Conservation (phyloP, 805 yeast species). For the Wickerhamia fluorescens region DNA sequence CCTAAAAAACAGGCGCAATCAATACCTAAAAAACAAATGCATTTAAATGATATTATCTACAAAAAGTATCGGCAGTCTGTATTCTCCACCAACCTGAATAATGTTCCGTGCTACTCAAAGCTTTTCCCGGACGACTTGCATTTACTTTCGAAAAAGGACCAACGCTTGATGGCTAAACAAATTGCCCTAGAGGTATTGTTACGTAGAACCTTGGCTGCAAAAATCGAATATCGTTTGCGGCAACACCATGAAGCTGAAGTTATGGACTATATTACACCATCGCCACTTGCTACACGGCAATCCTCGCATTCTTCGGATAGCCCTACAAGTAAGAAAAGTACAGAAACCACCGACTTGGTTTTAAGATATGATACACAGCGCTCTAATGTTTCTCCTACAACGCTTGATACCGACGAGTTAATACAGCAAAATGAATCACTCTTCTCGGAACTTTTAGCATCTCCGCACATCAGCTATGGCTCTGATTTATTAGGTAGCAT, state of each 20-base stretch:
- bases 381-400: too few species aligned
- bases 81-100: slow-evolving; percentile 11
- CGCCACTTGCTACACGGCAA: too few species aligned
- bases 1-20: too few species aligned
- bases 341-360: too few species aligned
- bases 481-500: slow-evolving; percentile 22
- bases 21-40: too few species aligned
- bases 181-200: slow-evolving; percentile 30
- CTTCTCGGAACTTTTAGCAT: slow-evolving; percentile 28
- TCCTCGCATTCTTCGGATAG: too few species aligned
- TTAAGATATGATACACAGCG: too few species aligned
- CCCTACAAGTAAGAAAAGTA: too few species aligned
- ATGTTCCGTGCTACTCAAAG: slow-evolving; percentile 22
- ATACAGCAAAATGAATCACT: slow-evolving; percentile 25
- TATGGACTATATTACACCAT: too few species aligned
- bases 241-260: too few species aligned
- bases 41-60: slow-evolving; percentile 16
- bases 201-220: slow-evolving; percentile 37
- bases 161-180: slow-evolving; percentile 21
- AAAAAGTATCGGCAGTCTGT: slow-evolving; percentile 21
- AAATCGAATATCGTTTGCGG: slow-evolving; percentile 29
- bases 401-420: slow-evolving; percentile 21
- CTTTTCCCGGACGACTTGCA: slow-evolving; percentile 21
- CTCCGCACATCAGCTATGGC: slow-evolving; percentile 30
- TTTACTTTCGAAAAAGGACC: slow-evolving; percentile 17